phyloP scores from a whole-genome alignment of 2,329 filamentous ascomycete species.

The Penicillium sp. region DNA sequence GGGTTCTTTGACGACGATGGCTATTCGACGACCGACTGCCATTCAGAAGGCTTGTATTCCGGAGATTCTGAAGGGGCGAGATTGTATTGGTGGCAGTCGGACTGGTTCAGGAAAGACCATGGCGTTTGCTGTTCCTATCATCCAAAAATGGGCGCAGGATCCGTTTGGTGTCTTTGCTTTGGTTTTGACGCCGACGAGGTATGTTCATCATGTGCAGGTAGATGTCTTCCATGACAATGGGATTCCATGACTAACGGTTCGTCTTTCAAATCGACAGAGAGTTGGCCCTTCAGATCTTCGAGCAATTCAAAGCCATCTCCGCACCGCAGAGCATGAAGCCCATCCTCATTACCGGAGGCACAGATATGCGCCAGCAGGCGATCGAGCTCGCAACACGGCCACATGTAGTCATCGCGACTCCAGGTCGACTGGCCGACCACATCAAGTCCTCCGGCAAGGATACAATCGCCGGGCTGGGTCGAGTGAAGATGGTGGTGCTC shows the following conservation, averaged over 20 bases:
- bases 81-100: slow-evolving; percentile 91
- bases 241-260: neutral
- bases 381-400: slow-evolving; percentile 78
- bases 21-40: slow-evolving; percentile 83
- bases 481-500: slow-evolving; percentile 83
- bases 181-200: slow-evolving; percentile 83
- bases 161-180: slow-evolving; percentile 88
- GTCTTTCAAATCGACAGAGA: slow-evolving; percentile 57
- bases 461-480: slow-evolving; percentile 76
- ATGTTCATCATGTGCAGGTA: slow-evolving; percentile 22
- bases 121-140: slow-evolving; percentile 89
- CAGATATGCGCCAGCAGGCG: slow-evolving; percentile 89
- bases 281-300: slow-evolving; percentile 91
- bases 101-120: slow-evolving; percentile 98
- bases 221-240: neutral
- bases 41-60: slow-evolving; percentile 95
- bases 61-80: slow-evolving; percentile 83
- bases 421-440: slow-evolving; percentile 89
- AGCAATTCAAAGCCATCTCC: slow-evolving; percentile 93
- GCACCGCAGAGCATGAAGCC: slow-evolving; percentile 84
- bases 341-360: slow-evolving; percentile 85
- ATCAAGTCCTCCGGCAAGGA: slow-evolving; percentile 89
- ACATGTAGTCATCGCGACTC: slow-evolving; percentile 92
- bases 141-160: slow-evolving; percentile 92
- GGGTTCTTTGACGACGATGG: slow-evolving; percentile 72